Evolutionary conservation across 2,329 filamentous ascomycete genomes (phyloP), one percentile per base, ranked within the genome.

Genomic region (Penicillium sp.): DNA sequence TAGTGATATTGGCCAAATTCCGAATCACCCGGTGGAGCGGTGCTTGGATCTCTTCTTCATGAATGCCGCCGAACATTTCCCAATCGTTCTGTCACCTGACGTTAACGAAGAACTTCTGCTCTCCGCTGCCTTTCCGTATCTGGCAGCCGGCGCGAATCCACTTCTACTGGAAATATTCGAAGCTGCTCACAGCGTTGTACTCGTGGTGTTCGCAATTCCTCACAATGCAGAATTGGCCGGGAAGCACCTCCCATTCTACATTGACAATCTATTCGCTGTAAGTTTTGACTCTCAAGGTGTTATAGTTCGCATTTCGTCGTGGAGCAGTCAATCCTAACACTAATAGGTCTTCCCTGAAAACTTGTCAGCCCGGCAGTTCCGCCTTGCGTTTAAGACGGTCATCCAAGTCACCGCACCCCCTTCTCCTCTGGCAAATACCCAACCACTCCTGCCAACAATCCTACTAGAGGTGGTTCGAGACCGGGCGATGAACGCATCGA

Each of bases 11-110:
- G 81, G 83, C 36, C 73, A 78, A 34, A 84, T 89, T 28, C 83
- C 88, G 0, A 74, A 77, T 5, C 83, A 88, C 59, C 85, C 88
- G 5, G 77, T 91, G 2, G 84, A 91, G 62, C 82, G 89, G 53
- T 87, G 83, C 16, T 77, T 93, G n/a, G 89, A 94, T 68, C 82
- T 96, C 14, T 96, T 91, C 77, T 96, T 95, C 74, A 83, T 97
- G 58, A 94, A 95, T 67, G 84, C 88, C 0, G 87, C 90, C 2
- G 92, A 96, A 70, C 90, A 96, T 70, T 86, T 96, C 56, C 87
- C 91, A 0, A 78, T 92, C 8, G 77, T 85, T 2, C 74, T 96
- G 1, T 78, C 89, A 0, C 81, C 88, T 0, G 75, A 81, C 3
- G 81, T 84, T 2, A 91, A 87, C 64, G 90, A 95, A 63, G 79